These are phyloP conservation scores for Rheum nobile DNA, from an alignment of 148 eudicot genomes.

Conservation along the genomic window DNA sequence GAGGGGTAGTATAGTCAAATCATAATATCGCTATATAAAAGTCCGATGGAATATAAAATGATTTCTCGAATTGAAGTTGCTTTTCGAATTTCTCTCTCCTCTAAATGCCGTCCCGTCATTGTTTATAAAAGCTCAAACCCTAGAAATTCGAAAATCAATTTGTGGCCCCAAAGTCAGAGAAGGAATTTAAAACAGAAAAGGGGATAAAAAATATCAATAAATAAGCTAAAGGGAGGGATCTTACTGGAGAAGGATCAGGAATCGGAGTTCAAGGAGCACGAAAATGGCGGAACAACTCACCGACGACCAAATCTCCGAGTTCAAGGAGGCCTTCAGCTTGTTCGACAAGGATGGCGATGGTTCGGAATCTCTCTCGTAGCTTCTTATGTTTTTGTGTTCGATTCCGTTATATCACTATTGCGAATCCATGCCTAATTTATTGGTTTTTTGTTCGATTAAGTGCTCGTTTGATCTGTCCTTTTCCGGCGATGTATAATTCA, in stretches of 20 bases:
- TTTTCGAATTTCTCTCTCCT: not conserved
- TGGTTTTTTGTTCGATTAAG: not conserved
- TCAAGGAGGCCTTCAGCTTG: slow-evolving; percentile 60
- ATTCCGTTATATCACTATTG: not conserved
- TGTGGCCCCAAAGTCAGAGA: not conserved
- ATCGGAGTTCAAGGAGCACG: not conserved
- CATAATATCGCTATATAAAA: not conserved
- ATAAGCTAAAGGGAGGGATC: not conserved
- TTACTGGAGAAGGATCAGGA: not conserved
- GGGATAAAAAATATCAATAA: not conserved
- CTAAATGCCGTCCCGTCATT: not conserved
- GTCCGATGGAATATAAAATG: not conserved
- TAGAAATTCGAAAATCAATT: slow-evolving; percentile 2
- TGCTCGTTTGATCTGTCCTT: too few relatives aligned
- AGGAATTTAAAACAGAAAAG: not conserved
- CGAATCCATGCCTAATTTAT: not conserved
- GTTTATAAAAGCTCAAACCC: slow-evolving; percentile 3
- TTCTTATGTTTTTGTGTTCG: not conserved
- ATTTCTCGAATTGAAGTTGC: not conserved
- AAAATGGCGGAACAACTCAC: slow-evolving; percentile 40
- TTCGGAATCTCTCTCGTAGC: slow-evolving; percentile 10
- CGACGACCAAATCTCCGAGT: slow-evolving; percentile 67
- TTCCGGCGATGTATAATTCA: too few relatives aligned
- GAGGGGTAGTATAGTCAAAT: not conserved
- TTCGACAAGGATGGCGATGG: slow-evolving; percentile 73